Conservation (phyloP, 2,329 filamentous ascomycete genomes). For the Fusarium nelsonii region DNA sequence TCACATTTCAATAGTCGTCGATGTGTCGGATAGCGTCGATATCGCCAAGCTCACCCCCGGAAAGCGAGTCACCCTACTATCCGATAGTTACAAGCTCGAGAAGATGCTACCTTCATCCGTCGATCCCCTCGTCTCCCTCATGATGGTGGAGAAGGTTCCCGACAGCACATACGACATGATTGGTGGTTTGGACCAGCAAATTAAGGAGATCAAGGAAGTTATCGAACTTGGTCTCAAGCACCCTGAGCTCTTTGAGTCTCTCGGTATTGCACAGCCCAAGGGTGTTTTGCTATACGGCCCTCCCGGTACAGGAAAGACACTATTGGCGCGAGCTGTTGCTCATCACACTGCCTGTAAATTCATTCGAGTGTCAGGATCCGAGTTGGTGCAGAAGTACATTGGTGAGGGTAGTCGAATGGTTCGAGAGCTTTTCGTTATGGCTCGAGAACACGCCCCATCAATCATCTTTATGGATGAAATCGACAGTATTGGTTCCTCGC, state of each 20-base stretch:
- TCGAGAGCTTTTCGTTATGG: constrained; percentile 99
- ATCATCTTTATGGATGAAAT: constrained; percentile 99
- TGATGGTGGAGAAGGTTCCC: constrained; percentile 99
- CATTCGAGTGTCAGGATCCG: constrained; percentile 94
- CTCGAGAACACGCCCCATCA: constrained; percentile 94
- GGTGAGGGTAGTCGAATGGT: constrained; percentile 99
- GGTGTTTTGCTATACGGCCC: constrained; percentile 96
- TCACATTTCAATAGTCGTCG: constrained; percentile 76
- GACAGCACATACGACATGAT: constrained; percentile 99
- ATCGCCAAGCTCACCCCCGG: constrained; percentile 95
- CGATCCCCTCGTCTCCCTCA: constrained; percentile 97
- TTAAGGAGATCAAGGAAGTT: constrained; percentile 99
- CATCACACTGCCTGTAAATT: constrained; percentile 99
- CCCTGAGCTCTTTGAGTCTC: constrained; percentile 98
- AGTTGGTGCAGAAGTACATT: constrained; percentile 99
- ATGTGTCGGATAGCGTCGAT: constrained; percentile 94
- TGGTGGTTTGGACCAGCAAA: constrained; percentile 97
- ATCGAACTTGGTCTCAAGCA: constrained; percentile 99
- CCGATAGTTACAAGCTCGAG: constrained; percentile 98
- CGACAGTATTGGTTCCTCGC: constrained; percentile 96
- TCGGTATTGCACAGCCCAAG: constrained; percentile 98
- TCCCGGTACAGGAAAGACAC: constrained; percentile 95
- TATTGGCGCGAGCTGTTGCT: constrained; percentile 93
- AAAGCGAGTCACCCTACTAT: constrained; percentile 96
- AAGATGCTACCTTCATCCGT: constrained; percentile 99